phyloP scores from a whole-genome alignment of 1,139 yeast species.

The Suhomyces yuchorum region DNA sequence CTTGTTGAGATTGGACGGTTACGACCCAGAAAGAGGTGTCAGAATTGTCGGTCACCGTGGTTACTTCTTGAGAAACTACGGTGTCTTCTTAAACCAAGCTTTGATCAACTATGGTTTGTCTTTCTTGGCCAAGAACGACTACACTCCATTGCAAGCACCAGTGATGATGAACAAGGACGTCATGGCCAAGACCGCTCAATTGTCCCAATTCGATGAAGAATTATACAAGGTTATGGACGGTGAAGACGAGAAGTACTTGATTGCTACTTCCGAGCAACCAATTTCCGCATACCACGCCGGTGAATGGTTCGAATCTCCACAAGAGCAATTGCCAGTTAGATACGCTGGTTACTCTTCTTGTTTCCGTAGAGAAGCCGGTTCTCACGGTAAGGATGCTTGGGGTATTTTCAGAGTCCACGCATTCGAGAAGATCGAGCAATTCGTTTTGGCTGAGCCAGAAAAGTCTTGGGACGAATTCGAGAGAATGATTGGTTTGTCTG shows the following conservation, averaged over 20 bases:
- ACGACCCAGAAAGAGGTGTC: constrained; percentile 98
- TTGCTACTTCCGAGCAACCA: constrained; percentile 99
- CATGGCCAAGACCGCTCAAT: constrained; percentile 99
- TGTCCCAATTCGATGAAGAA: constrained; percentile 97
- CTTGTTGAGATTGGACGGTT: constrained; percentile 90
- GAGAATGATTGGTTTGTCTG: constrained; percentile 87
- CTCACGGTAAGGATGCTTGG: constrained; percentile 99
- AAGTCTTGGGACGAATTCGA: constrained; percentile 98
- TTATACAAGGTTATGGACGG: constrained; percentile 96
- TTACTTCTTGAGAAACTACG: constrained; percentile 89
- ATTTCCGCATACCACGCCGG: constrained; percentile 96
- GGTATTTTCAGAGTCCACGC: constrained; percentile 99
- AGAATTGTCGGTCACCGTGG: constrained; percentile 99
- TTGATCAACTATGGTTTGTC: constrained; percentile 92
- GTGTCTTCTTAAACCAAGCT: constrained; percentile 97
- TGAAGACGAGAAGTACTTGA: constrained; percentile 93
- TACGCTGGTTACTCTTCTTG: constrained; percentile 98
- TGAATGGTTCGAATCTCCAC: constrained; percentile 98
- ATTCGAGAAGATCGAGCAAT: constrained; percentile 97
- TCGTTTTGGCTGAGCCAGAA: constrained; percentile 93
- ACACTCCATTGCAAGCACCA: constrained; percentile 95
- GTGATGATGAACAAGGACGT: constrained; percentile 99
- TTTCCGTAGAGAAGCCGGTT: constrained; percentile 99
- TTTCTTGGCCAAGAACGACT: constrained; percentile 78
- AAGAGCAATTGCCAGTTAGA: constrained; percentile 92